Conservation (phyloP, 164 flowering plant species). For the grape (Vitis vinifera) region DNA sequence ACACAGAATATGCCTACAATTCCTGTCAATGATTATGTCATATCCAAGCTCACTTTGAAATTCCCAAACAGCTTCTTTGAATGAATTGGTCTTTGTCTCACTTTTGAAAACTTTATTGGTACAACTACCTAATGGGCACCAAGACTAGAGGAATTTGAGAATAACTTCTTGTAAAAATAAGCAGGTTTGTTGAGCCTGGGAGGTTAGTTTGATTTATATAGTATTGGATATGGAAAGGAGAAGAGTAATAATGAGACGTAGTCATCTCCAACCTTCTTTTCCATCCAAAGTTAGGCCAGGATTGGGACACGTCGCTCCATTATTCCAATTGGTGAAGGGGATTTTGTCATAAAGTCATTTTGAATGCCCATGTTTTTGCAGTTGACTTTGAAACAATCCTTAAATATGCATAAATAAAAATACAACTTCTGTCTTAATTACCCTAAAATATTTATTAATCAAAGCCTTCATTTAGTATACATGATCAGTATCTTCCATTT, state of each 20-base stretch:
- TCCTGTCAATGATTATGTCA: too few species aligned
- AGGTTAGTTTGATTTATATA: neutral
- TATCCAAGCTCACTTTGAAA: too few species aligned
- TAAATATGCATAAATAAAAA: neutral
- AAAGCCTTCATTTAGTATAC: neutral
- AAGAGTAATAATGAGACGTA: conserved; percentile 2
- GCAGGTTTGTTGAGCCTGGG: too few species aligned
- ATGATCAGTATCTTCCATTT: too few species aligned
- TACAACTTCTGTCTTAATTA: neutral
- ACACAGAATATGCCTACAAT: too few species aligned
- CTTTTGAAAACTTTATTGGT: neutral
- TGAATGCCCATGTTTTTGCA: neutral
- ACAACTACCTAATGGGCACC: neutral
- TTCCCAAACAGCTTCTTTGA: too few species aligned
- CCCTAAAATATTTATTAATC: neutral
- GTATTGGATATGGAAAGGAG: neutral
- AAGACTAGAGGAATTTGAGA: too few species aligned
- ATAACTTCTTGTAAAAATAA: neutral
- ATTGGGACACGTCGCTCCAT: conserved; percentile 8
- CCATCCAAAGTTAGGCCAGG: conserved; percentile 15
- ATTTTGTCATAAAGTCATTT: neutral
- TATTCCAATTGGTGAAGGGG: conserved; percentile 1
- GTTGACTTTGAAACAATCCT: neutral
- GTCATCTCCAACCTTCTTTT: neutral
- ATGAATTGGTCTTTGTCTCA: neutral